Base-by-base conservation (phyloP, 257 asterid genomes). In the Forsythia viridissima region DNA sequence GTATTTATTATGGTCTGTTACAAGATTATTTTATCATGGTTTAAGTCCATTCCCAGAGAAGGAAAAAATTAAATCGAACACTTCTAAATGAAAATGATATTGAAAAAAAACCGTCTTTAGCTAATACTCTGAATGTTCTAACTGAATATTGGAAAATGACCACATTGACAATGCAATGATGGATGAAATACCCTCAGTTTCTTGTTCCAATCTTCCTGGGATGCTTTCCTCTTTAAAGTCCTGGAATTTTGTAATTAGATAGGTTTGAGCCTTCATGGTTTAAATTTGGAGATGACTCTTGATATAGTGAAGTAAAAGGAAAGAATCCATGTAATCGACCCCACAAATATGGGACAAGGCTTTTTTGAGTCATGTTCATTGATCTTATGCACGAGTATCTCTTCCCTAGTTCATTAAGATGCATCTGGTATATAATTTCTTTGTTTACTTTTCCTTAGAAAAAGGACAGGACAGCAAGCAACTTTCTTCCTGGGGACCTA, bases 81-180 rank as follows among this genome's bases (percentile, higher is more conserved):
- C 39, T 21, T 46, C 61, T 80, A 59, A 51, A 30, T 4, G 8
- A 71, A 21, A 39, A 40, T 44, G 36, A 67, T 13, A 67, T 30
- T 30, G 34, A 30, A 30, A 30, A 15, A 51, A 12, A 65, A 57
- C 74, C 15, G 70, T 74, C 36, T 24, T 70, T 6, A 51, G 75
- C 20, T 36, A 74, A 69, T 74, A 39, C 39, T 24, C n/a, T 18
- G 24, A 41, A 39, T 24, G 72, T 67, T 70, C 72, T 74, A 65
- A 52, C 24, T 79, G 74, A 71, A 44, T 72, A 20, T 79, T 61
- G 67, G 34, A 37, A 41, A 34, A 41, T 41, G 34, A 18, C 51
- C 43, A 24, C 55, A 48, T 76, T 70, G 73, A 43, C 57, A 20
- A 24, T 9, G 73, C 72, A 61, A 42, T 20, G 39, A 18, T 10